phyloP scores from a whole-genome alignment of 1,139 yeast species.

The Saccharomyces hybrid region DNA sequence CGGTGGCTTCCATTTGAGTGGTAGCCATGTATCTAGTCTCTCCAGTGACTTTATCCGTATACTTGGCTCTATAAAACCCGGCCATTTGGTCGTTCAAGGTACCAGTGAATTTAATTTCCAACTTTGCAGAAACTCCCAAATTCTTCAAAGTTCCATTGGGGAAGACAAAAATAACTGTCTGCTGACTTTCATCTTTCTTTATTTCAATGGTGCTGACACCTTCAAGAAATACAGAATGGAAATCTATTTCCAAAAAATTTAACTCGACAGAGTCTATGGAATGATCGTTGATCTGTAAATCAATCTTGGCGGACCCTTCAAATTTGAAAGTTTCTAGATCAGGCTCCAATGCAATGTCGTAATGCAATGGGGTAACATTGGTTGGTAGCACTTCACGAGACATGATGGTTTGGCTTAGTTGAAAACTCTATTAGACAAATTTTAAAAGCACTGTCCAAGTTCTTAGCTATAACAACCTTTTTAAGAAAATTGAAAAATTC shows the following conservation, averaged over 20 bases:
- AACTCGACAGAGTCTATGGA: slow-evolving; percentile 29
- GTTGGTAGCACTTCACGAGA: slow-evolving; percentile 60
- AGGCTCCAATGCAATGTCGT: slow-evolving; percentile 63
- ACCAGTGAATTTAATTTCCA: slow-evolving; percentile 57
- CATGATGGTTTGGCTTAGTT: slow-evolving; percentile 2
- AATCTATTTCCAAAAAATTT: slow-evolving; percentile 56
- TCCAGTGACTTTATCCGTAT: slow-evolving; percentile 44
- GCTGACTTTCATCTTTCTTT: slow-evolving; percentile 44
- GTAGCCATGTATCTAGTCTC: slow-evolving; percentile 60
- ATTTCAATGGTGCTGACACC: slow-evolving; percentile 33
- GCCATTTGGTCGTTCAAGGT: slow-evolving; percentile 71
- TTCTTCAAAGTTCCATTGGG: slow-evolving; percentile 37
- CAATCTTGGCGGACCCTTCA: slow-evolving; percentile 56
- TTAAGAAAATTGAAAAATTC: no score
- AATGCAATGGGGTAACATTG: slow-evolving; percentile 62
- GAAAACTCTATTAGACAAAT: neutral
- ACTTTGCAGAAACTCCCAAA: slow-evolving; percentile 28
- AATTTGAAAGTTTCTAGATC: slow-evolving; percentile 60
- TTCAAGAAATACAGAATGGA: slow-evolving; percentile 44
- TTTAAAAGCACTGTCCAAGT: neutral
- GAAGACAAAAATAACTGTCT: slow-evolving; percentile 57
- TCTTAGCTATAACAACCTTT: no score
- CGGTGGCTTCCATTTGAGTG: slow-evolving; percentile 86
- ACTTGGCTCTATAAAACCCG: slow-evolving; percentile 75
- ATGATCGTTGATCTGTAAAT: slow-evolving; percentile 49